A percentile compares a stretch with the other conserved stretches of the same genome.
These are phyloP conservation scores for Tricladium varicosporioides DNA, from an alignment of 2,329 filamentous ascomycete species.

Conservation along the genomic window DNA sequence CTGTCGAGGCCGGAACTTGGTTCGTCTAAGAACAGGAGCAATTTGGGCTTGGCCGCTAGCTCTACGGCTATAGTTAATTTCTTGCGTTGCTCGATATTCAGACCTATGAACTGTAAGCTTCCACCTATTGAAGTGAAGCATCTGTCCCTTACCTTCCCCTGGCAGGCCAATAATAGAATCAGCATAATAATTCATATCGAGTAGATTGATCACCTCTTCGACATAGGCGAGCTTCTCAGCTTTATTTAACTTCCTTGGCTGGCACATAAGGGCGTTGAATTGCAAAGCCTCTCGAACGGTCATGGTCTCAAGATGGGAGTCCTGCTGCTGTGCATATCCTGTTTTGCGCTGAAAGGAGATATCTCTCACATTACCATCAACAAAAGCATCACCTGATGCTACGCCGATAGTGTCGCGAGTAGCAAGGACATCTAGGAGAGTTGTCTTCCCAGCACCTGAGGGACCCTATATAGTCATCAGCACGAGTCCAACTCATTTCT, in stretches of 20 bases:
- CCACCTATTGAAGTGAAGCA: not conserved
- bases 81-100: slow-evolving; percentile 68
- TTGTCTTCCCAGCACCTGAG: slow-evolving; percentile 83
- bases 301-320: slow-evolving; percentile 77
- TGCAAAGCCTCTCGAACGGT: slow-evolving; percentile 84
- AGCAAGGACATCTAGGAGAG: slow-evolving; percentile 79
- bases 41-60: slow-evolving; percentile 81
- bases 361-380: slow-evolving; percentile 64
- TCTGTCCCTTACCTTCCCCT: slow-evolving; percentile 59
- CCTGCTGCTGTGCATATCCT: slow-evolving; percentile 87
- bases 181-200: slow-evolving; percentile 85
- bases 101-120: slow-evolving; percentile 22
- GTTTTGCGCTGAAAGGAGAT: slow-evolving; percentile 86
- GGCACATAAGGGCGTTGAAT: slow-evolving; percentile 81
- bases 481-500: slow-evolving; percentile 64
- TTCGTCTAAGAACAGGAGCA: slow-evolving; percentile 89
- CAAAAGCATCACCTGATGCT: slow-evolving; percentile 80
- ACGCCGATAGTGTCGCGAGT: slow-evolving; percentile 85
- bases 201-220: slow-evolving; percentile 66
- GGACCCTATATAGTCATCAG: slow-evolving; percentile 6
- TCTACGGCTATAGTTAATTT: slow-evolving; percentile 91
- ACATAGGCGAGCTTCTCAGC: slow-evolving; percentile 82
- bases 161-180: slow-evolving; percentile 90
- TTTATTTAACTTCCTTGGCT: slow-evolving; percentile 69
- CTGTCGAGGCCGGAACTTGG: slow-evolving; percentile 92